phyloP scores from a whole-genome alignment of 1,139 yeast species.

The Candida sp. region DNA sequence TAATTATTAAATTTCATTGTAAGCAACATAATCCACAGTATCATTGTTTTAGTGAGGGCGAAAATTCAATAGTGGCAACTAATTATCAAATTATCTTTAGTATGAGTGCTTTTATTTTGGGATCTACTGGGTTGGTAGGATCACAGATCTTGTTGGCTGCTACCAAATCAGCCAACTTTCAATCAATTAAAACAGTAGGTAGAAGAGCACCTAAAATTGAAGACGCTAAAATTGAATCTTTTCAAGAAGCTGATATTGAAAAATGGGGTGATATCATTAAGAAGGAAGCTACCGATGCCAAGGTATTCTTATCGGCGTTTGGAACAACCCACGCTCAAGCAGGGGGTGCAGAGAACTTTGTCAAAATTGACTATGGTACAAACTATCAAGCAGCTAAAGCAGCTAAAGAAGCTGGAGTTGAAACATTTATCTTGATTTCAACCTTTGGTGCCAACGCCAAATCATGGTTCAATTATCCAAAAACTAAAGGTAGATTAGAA shows the following conservation, averaged over 20 bases:
- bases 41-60: neutral
- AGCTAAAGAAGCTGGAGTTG: conserved; percentile 64
- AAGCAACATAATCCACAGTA: too few species aligned
- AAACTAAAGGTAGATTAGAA: conserved; percentile 65
- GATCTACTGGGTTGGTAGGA: conserved; percentile 66
- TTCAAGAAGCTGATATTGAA: conserved; percentile 33
- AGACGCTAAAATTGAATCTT: conserved; percentile 19
- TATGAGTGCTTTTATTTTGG: conserved; percentile 38
- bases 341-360: conserved; percentile 65
- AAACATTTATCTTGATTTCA: conserved; percentile 62
- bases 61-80: too few species aligned
- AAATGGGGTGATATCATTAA: conserved; percentile 38
- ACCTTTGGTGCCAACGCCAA: conserved; percentile 68
- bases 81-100: too few species aligned
- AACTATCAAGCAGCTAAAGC: conserved; percentile 64
- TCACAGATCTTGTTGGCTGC: conserved; percentile 38
- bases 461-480: conserved; percentile 49
- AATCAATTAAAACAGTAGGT: conserved; percentile 40
- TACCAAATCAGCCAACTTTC: conserved; percentile 22
- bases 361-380: conserved; percentile 65
- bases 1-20: too few species aligned
- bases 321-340: conserved; percentile 77
- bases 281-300: conserved; percentile 4
- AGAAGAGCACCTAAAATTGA: conserved; percentile 31
- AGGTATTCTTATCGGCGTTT: conserved; percentile 53